phyloP scores from a whole-genome alignment of 73 alveolate genomes.

The Paramecium primaurelia region DNA sequence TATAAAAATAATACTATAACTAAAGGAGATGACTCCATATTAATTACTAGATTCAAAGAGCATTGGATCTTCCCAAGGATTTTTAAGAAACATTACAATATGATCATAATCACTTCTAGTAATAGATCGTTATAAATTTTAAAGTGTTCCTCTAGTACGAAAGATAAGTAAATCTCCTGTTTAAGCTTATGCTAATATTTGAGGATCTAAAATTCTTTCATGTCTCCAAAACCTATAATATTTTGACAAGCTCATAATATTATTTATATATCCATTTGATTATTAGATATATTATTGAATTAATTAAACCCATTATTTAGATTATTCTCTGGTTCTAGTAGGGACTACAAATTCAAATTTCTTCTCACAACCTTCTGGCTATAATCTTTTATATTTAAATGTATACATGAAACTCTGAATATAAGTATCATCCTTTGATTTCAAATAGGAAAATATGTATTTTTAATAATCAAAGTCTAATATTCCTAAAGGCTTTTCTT shows the following conservation, averaged over 20 bases:
- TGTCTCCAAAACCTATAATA: constrained; percentile 45
- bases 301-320: constrained; percentile 1
- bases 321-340: not conserved
- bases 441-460: not conserved
- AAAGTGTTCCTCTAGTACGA: not conserved
- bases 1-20: not conserved
- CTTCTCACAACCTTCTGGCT: constrained; percentile 17
- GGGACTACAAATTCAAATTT: constrained; percentile 17
- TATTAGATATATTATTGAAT: not conserved
- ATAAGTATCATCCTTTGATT: not conserved
- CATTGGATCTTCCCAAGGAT: not conserved
- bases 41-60: constrained; percentile 22
- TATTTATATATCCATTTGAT: not conserved
- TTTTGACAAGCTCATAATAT: not conserved
- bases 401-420: not conserved
- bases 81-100: constrained; percentile 20
- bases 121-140: not conserved
- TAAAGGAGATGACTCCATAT: constrained; percentile 28
- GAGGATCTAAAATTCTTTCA: not conserved
- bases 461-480: constrained; percentile 2
- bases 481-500: constrained; percentile 13
- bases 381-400: not conserved
- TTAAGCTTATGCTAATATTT: not conserved
- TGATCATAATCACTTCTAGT: constrained; percentile 50
- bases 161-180: constrained; percentile 27